A percentile compares a stretch with the other conserved stretches of the same genome.
Conservation (phyloP, 768 basidiomycete genomes). For the Amanita muscaria region DNA sequence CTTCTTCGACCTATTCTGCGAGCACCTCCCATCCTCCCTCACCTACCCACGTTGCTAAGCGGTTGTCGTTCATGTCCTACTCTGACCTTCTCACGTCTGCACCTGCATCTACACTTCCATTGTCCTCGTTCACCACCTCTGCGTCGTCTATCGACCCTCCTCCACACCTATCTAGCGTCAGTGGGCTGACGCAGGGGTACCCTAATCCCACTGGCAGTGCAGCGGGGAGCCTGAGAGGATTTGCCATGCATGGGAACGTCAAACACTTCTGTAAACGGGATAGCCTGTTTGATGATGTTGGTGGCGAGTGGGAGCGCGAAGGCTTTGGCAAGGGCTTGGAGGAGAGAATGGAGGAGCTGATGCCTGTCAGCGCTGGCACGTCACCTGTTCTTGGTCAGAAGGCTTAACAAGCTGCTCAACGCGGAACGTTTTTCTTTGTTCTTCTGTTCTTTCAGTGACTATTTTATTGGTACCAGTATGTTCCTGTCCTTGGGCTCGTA, state of each 20-base stretch:
- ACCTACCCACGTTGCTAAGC: constrained; percentile 46
- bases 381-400: not conserved
- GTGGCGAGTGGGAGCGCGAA: constrained; percentile 85
- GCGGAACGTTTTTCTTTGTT: not conserved
- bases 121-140: constrained; percentile 65
- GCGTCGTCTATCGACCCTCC: constrained; percentile 50
- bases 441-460: no score
- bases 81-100: constrained; percentile 75
- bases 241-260: constrained; percentile 7
- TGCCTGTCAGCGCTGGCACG: not conserved
- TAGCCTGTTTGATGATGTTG: constrained; percentile 51
- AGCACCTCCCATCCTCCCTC: constrained; percentile 24
- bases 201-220: constrained; percentile 12
- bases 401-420: not conserved
- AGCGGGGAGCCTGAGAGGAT: constrained; percentile 19
- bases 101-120: constrained; percentile 61
- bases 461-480: no score
- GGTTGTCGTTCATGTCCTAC: constrained; percentile 86
- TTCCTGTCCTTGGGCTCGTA: not conserved
- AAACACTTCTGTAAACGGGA: constrained; percentile 20
- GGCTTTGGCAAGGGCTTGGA: constrained; percentile 77
- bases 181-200: constrained; percentile 15
- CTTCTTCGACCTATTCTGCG: not conserved
- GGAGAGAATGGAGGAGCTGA: constrained; percentile 56
- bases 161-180: constrained; percentile 64